Evolutionary conservation across 352 stramenopile genomes (phyloP).

Genomic region (Aphanomyces cochlioides): DNA sequence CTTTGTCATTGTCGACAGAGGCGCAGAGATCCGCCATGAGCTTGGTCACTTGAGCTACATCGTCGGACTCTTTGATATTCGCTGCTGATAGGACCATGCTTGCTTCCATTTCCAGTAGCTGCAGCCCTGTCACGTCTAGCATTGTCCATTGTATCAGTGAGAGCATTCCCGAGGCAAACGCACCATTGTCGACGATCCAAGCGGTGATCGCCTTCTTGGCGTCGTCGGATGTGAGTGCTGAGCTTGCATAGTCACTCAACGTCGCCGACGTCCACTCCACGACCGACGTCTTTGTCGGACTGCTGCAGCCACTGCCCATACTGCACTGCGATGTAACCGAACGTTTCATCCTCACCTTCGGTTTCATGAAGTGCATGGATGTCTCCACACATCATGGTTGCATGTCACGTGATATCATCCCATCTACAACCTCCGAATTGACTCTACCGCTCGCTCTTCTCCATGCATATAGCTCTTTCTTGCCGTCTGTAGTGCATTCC

Average conservation of each 20-base stretch:
- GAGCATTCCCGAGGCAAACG: not conserved
- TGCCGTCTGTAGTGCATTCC: no score
- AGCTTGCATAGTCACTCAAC: slow-evolving; percentile 4
- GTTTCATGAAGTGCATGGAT: no score
- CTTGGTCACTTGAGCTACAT: not conserved
- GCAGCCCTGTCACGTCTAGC: slow-evolving; percentile 1
- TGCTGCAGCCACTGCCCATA: slow-evolving; percentile 28
- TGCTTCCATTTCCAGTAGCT: slow-evolving; percentile 26
- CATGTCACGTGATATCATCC: no score
- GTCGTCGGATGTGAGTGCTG: not conserved
- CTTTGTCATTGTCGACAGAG: not conserved
- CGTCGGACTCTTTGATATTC: not conserved
- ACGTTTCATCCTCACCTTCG: no score
- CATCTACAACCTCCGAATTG: no score
- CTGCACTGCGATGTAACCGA: no score
- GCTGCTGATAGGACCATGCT: slow-evolving; percentile 20
- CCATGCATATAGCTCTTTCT: no score
- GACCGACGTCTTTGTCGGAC: not conserved
- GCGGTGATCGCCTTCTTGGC: not conserved
- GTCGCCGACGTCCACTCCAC: not conserved
- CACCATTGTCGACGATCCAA: slow-evolving; percentile 22
- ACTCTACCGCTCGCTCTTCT: no score
- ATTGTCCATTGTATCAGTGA: no score
- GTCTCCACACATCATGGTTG: no score
- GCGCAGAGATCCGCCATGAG: not conserved